Evolutionary conservation across 441 rosid genomes (phyloP).

Genomic region (Gossypium davidsonii): DNA sequence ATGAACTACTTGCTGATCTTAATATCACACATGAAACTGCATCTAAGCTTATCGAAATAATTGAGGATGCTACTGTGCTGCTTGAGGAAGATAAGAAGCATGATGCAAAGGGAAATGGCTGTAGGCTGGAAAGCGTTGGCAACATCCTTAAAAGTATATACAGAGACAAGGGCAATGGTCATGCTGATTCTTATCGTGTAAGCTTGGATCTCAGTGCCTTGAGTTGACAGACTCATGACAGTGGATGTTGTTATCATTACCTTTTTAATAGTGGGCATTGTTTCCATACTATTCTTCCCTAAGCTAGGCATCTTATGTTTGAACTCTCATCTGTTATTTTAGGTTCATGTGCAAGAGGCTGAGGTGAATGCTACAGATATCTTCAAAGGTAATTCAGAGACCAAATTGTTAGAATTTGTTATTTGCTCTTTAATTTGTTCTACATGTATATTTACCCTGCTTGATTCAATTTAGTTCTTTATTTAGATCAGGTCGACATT

Average conservation of each 20-base stretch:
- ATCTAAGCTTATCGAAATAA: constrained; percentile 55
- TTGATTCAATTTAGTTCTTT: constrained; percentile 10
- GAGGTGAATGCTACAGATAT: constrained; percentile 48
- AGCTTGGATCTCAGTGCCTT: constrained; percentile 27
- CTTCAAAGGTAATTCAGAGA: constrained; percentile 47
- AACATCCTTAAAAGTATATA: constrained; percentile 71
- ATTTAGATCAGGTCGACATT: not conserved
- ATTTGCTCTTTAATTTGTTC: not conserved
- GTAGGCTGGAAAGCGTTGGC: constrained; percentile 72
- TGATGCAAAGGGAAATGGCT: constrained; percentile 35
- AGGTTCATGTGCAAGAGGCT: constrained; percentile 87
- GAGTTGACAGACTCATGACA: constrained; percentile 3
- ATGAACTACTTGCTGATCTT: constrained; percentile 71
- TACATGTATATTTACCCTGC: constrained; percentile 14
- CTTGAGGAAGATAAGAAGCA: constrained; percentile 73
- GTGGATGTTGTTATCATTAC: constrained; percentile 5
- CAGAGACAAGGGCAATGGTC: constrained; percentile 52
- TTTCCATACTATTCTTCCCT: not conserved
- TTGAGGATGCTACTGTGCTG: constrained; percentile 70
- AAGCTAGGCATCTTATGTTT: constrained; percentile 11
- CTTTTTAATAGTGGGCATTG: not conserved
- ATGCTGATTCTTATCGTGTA: constrained; percentile 76
- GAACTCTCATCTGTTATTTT: constrained; percentile 21
- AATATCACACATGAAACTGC: constrained; percentile 77
- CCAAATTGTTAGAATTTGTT: constrained; percentile 4